A percentile compares a stretch with the other conserved stretches of the same genome.
Evolutionary conservation across 2,329 filamentous ascomycete species (phyloP).

Genomic region (Colletotrichum zoysiae): DNA sequence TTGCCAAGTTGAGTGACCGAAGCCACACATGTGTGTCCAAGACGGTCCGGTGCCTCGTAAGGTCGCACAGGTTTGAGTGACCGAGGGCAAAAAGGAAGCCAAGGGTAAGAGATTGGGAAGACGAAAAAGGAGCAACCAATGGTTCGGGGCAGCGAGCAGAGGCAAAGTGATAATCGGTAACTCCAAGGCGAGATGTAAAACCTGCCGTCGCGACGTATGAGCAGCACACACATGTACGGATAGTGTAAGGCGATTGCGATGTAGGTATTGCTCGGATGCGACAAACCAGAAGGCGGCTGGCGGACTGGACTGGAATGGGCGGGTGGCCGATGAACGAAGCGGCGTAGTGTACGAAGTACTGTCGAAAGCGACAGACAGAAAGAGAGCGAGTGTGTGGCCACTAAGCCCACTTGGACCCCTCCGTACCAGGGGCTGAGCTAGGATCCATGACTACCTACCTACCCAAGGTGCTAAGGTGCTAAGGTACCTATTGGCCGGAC

Average conservation of each 20-base stretch:
- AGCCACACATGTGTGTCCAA: too few relatives aligned
- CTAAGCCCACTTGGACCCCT: constrained; percentile 35
- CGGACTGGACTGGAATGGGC: not conserved
- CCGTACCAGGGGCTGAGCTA: constrained; percentile 24
- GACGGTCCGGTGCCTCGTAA: too few relatives aligned
- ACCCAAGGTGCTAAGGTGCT: too few relatives aligned
- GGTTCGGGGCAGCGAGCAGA: constrained; percentile 1
- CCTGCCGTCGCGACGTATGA: not conserved
- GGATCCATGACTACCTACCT: constrained; percentile 23
- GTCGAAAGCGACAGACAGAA: not conserved
- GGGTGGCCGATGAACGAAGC: constrained; percentile 3
- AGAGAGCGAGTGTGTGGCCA: constrained; percentile 30
- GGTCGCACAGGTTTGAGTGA: too few relatives aligned
- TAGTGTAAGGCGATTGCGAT: not conserved
- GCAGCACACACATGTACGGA: constrained; percentile 8
- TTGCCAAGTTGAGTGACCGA: constrained; percentile 27
- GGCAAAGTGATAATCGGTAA: constrained; percentile 22
- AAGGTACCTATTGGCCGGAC: not conserved
- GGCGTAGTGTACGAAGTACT: too few relatives aligned
- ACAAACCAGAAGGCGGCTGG: constrained; percentile 9
- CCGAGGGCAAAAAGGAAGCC: not conserved
- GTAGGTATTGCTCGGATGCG: constrained; percentile 6
- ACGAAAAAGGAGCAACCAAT: not conserved
- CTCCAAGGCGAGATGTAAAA: not conserved
- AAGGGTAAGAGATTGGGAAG: constrained; percentile 20